Evolutionary conservation across 2,329 filamentous ascomycete genomes (phyloP).

Genomic region (Ophiostoma himal-ulmi): DNA sequence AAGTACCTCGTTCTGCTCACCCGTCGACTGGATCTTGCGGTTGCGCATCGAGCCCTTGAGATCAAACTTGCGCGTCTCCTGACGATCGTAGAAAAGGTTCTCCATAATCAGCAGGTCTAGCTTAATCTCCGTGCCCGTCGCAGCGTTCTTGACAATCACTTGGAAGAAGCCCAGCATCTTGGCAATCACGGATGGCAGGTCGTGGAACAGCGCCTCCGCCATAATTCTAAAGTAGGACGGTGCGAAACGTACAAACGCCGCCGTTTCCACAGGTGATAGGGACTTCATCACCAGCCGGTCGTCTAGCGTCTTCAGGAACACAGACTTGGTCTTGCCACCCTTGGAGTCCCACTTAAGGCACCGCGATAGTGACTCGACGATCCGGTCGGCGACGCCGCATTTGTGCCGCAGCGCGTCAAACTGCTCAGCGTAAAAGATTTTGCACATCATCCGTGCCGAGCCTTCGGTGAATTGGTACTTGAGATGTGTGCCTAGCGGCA

Average conservation of each 20-base stretch:
- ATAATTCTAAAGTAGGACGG: slow-evolving; percentile 97
- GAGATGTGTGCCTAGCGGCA: slow-evolving; percentile 82
- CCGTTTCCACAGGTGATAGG: slow-evolving; percentile 82
- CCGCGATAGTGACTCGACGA: slow-evolving; percentile 88
- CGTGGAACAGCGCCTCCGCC: slow-evolving; percentile 91
- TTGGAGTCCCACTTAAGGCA: slow-evolving; percentile 98
- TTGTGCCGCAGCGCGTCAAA: slow-evolving; percentile 92
- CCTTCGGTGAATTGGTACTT: slow-evolving; percentile 95
- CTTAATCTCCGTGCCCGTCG: slow-evolving; percentile 87
- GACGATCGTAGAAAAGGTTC: slow-evolving; percentile 94
- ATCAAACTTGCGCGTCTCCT: slow-evolving; percentile 85
- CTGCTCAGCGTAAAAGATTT: slow-evolving; percentile 97
- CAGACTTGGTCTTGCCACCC: slow-evolving; percentile 93
- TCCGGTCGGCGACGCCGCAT: slow-evolving; percentile 87
- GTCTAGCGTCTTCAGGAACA: slow-evolving; percentile 94
- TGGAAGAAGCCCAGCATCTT: slow-evolving; percentile 99
- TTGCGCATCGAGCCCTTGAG: slow-evolving; percentile 98
- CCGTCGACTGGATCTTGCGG: slow-evolving; percentile 91
- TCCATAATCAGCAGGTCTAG: slow-evolving; percentile 94
- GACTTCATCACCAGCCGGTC: slow-evolving; percentile 91
- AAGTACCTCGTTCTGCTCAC: slow-evolving; percentile 91
- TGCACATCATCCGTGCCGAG: slow-evolving; percentile 91
- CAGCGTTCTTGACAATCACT: slow-evolving; percentile 90
- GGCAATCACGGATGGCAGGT: slow-evolving; percentile 90
- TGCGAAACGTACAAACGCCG: slow-evolving; percentile 90